phyloP scores from a whole-genome alignment of 352 stramenopile genomes.

The Labyrinthula sp. region DNA sequence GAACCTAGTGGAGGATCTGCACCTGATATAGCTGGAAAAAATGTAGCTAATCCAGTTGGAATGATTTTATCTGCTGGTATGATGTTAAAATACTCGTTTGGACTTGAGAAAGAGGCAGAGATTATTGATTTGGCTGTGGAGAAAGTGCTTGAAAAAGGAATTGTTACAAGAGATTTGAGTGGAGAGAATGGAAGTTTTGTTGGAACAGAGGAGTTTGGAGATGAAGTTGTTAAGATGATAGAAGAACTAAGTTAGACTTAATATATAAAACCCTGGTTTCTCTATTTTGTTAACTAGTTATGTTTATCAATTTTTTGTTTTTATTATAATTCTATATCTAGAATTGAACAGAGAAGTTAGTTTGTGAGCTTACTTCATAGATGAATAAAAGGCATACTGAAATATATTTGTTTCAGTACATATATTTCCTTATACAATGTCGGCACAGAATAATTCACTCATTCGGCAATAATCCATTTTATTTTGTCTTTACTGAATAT shows the following conservation, averaged over 20 bases:
- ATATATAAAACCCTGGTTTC: too few species aligned
- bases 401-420: too few species aligned
- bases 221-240: constrained; percentile 14
- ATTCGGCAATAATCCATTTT: too few species aligned
- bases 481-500: too few species aligned
- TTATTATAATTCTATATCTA: too few species aligned
- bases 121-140: constrained; percentile 55
- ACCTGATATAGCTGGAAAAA: constrained; percentile 84
- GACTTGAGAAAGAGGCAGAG: constrained; percentile 47
- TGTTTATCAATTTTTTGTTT: too few species aligned
- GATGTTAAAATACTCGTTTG: constrained; percentile 67
- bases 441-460: too few species aligned
- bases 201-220: constrained; percentile 13
- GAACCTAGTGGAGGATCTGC: constrained; percentile 90
- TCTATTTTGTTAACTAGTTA: too few species aligned
- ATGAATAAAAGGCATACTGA: too few species aligned
- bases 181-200: background rate
- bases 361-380: too few species aligned
- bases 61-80: constrained; percentile 90
- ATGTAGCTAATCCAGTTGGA: constrained; percentile 84
- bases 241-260: background rate
- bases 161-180: constrained; percentile 52
- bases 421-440: too few species aligned
- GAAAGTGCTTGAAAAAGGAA: constrained; percentile 50
- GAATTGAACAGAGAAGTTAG: too few species aligned